phyloP scores from a whole-genome alignment of 495 filamentous ascomycete species.

The Podospora anserina region DNA sequence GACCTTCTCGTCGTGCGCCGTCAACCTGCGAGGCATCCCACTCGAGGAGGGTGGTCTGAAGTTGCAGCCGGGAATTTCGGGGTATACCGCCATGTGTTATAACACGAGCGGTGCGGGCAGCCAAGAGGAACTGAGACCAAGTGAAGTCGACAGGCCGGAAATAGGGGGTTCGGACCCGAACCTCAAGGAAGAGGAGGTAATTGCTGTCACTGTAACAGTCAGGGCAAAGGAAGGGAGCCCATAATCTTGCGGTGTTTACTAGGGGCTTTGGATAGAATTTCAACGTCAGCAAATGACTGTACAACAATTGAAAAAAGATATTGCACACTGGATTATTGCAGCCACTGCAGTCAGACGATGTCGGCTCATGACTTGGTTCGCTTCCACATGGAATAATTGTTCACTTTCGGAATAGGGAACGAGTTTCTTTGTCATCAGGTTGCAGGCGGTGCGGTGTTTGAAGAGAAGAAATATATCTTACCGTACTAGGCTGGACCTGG shows the following conservation, averaged over 20 bases:
- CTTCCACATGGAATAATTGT: neutral
- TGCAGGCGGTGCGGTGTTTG: neutral
- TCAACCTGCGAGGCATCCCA: neutral
- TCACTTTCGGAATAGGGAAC: neutral
- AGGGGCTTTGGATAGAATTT: neutral
- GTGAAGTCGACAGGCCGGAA: neutral
- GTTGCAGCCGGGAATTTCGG: conserved; percentile 11
- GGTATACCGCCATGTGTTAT: conserved; percentile 17
- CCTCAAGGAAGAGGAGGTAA: neutral
- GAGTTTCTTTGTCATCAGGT: neutral
- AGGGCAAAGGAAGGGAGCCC: neutral
- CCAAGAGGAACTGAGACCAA: conserved; percentile 13
- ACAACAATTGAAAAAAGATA: neutral
- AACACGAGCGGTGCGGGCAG: conserved; percentile 12
- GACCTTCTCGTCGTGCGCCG: neutral
- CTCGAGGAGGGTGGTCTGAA: conserved; percentile 2
- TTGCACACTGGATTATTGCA: neutral
- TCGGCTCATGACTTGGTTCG: neutral
- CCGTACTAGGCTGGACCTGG: neutral
- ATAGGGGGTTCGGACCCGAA: neutral
- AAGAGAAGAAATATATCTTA: neutral
- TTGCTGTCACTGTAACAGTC: neutral
- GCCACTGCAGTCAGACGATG: neutral
- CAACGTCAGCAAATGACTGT: neutral
- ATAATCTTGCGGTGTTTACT: neutral